Conservation (phyloP, 108 stramenopile species). For the Fragilaria crotonensis region DNA sequence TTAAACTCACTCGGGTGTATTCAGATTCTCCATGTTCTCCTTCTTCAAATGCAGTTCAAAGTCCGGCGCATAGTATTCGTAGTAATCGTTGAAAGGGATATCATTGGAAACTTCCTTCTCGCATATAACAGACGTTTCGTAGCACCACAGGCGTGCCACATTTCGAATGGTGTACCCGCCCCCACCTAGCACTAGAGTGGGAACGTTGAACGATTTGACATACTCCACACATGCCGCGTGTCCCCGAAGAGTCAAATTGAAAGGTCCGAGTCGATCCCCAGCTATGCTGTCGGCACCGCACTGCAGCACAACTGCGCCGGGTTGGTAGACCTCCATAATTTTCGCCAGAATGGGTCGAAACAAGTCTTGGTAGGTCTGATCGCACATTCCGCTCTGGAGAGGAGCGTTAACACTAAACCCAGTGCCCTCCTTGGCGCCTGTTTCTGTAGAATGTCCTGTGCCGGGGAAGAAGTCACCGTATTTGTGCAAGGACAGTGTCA, state of each 20-base stretch:
- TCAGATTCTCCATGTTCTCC: constrained; percentile 81
- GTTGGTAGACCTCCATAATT: constrained; percentile 95
- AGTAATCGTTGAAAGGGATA: constrained; percentile 99
- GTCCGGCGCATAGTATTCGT: constrained; percentile 98
- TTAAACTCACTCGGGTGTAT: constrained; percentile 49
- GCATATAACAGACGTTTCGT: constrained; percentile 88
- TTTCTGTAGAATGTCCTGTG: constrained; percentile 95
- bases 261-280: constrained; percentile 98
- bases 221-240: constrained; percentile 88
- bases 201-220: constrained; percentile 89
- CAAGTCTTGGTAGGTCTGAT: constrained; percentile 80
- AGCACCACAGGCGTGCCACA: constrained; percentile 96
- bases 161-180: constrained; percentile 99
- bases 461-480: constrained; percentile 99
- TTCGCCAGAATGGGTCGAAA: constrained; percentile 95
- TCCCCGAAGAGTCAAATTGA: constrained; percentile 94
- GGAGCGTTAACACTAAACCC: constrained; percentile 96
- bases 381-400: constrained; percentile 94
- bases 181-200: constrained; percentile 95
- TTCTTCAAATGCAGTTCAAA: constrained; percentile 93
- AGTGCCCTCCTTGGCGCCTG: constrained; percentile 93
- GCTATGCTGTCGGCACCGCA: constrained; percentile 99
- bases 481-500: constrained; percentile 99
- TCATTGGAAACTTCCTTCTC: constrained; percentile 79
- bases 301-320: constrained; percentile 97